Conservation (phyloP, 176 grass and related monocot genomes). For the Bonia amplexicaulis region DNA sequence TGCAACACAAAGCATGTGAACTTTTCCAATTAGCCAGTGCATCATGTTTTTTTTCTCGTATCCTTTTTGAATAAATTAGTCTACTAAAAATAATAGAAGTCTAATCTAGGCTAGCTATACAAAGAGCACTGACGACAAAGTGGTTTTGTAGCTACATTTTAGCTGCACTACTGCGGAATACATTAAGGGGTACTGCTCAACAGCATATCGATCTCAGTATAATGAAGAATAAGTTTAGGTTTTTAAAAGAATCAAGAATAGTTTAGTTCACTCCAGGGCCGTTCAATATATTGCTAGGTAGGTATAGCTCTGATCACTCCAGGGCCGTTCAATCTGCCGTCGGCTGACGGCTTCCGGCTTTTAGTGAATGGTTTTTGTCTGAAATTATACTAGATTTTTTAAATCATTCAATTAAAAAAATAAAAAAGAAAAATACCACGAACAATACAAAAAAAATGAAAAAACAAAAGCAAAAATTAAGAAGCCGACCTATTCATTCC, state of each 20-base stretch:
- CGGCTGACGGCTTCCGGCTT: too few relatives aligned
- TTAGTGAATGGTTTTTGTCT: too few relatives aligned
- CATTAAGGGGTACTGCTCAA: not conserved
- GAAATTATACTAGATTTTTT: too few relatives aligned
- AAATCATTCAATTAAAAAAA: too few relatives aligned
- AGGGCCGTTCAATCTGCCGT: too few relatives aligned
- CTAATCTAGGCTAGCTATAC: not conserved
- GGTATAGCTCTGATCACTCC: not conserved
- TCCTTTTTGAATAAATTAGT: not conserved
- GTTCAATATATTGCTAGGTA: not conserved
- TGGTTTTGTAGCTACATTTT: slow-evolving; percentile 4
- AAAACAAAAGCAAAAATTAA: too few relatives aligned
- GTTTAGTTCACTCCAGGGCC: slow-evolving; percentile 1
- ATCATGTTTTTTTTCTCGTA: not conserved
- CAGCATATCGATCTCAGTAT: not conserved
- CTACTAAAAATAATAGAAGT: not conserved
- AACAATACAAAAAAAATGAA: too few relatives aligned
- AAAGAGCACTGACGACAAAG: not conserved
- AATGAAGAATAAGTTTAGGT: not conserved
- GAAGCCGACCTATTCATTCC: too few relatives aligned
- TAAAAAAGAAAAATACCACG: too few relatives aligned
- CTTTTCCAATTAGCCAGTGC: slow-evolving; percentile 8
- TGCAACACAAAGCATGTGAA: slow-evolving; percentile 11
- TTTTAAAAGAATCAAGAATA: not conserved
- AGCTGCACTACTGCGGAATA: not conserved